Conservation (phyloP, 805 yeast genomes). For the Diddensiella santjacobensis region DNA sequence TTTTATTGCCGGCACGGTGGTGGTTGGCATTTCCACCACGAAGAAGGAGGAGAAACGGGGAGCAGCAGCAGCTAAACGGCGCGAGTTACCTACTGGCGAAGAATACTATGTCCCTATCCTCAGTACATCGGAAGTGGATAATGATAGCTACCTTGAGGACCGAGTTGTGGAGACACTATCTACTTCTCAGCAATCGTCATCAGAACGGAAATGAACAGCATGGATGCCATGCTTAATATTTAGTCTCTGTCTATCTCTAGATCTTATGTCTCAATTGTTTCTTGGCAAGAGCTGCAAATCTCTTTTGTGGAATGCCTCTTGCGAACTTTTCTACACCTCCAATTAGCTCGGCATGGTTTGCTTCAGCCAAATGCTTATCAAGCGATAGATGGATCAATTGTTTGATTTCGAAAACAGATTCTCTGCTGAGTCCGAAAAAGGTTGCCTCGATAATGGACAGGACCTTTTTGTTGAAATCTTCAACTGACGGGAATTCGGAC, state of each 20-base stretch:
- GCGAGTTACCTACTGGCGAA: constrained; percentile 16
- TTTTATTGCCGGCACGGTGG: constrained; percentile 56
- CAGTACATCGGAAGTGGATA: constrained; percentile 28
- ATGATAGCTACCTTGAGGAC: constrained; percentile 25
- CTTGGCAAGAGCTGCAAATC: constrained; percentile 53
- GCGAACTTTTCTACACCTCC: constrained; percentile 69
- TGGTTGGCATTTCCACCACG: constrained; percentile 45
- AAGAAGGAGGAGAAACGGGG: constrained; percentile 30
- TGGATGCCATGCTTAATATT: not conserved
- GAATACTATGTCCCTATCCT: constrained; percentile 30
- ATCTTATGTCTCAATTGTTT: constrained; percentile 62
- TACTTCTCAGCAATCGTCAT: not conserved
- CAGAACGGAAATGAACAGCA: not conserved
- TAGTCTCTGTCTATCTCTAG: constrained; percentile 25
- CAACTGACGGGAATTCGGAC: constrained; percentile 38
- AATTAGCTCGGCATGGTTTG: constrained; percentile 63
- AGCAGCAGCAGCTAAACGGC: constrained; percentile 7
- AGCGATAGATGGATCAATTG: constrained; percentile 37
- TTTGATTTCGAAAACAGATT: constrained; percentile 46
- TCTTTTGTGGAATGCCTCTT: constrained; percentile 65
- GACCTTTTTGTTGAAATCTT: constrained; percentile 46
- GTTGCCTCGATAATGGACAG: constrained; percentile 36
- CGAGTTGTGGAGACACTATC: constrained; percentile 35
- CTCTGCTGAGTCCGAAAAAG: constrained; percentile 45
- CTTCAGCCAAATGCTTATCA: constrained; percentile 39